A percentile compares a stretch with the other conserved stretches of the same genome.
Evolutionary conservation across 495 filamentous ascomycete genomes (phyloP).

Genomic region (Trichoderma virens): DNA sequence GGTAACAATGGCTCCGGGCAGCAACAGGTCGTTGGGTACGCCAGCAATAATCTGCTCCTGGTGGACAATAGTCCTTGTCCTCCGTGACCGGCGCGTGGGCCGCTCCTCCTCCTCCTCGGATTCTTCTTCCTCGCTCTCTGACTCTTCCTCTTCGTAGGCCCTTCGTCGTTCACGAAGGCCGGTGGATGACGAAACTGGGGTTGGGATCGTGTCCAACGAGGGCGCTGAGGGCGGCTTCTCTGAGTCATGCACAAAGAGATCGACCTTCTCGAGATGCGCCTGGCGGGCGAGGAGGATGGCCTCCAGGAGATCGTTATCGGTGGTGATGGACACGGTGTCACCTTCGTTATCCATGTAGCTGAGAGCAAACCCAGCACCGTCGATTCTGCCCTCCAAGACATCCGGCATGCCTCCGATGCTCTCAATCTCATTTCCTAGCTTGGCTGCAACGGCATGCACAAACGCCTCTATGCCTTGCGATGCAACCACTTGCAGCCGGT

Average conservation of each 20-base stretch:
- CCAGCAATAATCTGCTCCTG: slow-evolving; percentile 80
- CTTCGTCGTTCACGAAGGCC: slow-evolving; percentile 52
- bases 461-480: slow-evolving; percentile 75
- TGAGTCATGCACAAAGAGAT: slow-evolving; percentile 94
- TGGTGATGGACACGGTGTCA: slow-evolving; percentile 95
- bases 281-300: slow-evolving; percentile 78
- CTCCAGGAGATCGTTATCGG: slow-evolving; percentile 85
- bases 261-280: slow-evolving; percentile 78
- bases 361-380: slow-evolving; percentile 77
- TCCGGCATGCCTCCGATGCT: slow-evolving; percentile 73
- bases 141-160: slow-evolving; percentile 31
- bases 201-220: slow-evolving; percentile 40
- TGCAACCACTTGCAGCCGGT: slow-evolving; percentile 78
- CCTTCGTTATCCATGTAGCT: slow-evolving; percentile 98
- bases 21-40: slow-evolving; percentile 86
- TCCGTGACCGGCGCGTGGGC: slow-evolving; percentile 33
- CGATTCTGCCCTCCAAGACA: slow-evolving; percentile 70
- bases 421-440: slow-evolving; percentile 81
- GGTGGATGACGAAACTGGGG: slow-evolving; percentile 37
- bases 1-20: slow-evolving; percentile 92
- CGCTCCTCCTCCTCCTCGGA: slow-evolving; percentile 54
- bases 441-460: slow-evolving; percentile 68
- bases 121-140: slow-evolving; percentile 44
- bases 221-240: slow-evolving; percentile 62
- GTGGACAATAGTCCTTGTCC: slow-evolving; percentile 33